phyloP scores from a whole-genome alignment of 1,284 basidiomycete species.

The Cerrena zonata region DNA sequence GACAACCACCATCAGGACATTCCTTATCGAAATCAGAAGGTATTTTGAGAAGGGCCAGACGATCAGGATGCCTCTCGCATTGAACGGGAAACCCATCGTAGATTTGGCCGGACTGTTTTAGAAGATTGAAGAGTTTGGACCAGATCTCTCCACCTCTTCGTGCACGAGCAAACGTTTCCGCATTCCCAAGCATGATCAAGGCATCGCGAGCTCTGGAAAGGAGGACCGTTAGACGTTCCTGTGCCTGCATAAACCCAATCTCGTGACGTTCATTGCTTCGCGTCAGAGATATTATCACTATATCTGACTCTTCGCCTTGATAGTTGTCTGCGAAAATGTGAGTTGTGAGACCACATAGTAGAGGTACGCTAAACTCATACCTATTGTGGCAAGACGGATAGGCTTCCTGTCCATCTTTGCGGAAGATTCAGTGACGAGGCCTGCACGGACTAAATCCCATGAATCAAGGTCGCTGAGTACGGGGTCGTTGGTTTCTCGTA shows the following conservation, averaged over 20 bases:
- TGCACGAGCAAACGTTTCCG: conserved; percentile 48
- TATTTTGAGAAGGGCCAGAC: conserved; percentile 30
- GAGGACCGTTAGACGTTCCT: conserved; percentile 63
- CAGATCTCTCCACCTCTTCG: conserved; percentile 49
- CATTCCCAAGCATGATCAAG: conserved; percentile 59
- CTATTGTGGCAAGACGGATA: conserved; percentile 57
- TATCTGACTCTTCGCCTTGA: conserved; percentile 65
- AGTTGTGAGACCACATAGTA: background rate
- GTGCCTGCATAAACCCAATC: conserved; percentile 64
- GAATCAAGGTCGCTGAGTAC: conserved; percentile 59
- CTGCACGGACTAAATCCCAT: conserved; percentile 49
- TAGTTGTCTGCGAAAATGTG: conserved; percentile 44
- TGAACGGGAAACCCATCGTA: conserved; percentile 53
- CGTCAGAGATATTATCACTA: conserved; percentile 56
- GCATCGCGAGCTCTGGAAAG: conserved; percentile 59
- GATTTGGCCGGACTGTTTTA: conserved; percentile 39
- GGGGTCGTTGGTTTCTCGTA: conserved; percentile 49
- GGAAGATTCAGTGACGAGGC: conserved; percentile 36
- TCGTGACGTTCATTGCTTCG: conserved; percentile 48
- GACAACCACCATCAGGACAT: conserved; percentile 60
- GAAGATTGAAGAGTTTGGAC: conserved; percentile 40
- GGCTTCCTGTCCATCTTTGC: conserved; percentile 35
- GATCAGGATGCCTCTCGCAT: conserved; percentile 49
- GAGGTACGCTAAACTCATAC: conserved; percentile 28
- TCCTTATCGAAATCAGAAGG: conserved; percentile 45